Conservation (phyloP, 768 basidiomycete genomes). For the Pisolithus tinctorius region DNA sequence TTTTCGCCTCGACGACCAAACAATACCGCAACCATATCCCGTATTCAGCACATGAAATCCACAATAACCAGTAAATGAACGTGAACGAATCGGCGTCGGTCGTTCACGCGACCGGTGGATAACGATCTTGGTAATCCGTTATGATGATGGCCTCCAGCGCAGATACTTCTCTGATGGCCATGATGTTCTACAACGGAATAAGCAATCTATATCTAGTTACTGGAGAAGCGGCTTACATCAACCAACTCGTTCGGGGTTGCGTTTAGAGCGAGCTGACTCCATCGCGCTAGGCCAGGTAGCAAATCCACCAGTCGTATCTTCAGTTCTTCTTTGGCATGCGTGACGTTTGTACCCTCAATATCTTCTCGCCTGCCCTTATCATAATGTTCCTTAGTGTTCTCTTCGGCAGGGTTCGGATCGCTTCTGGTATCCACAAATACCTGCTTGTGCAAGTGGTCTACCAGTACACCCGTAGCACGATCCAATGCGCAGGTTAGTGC, state of each 20-base stretch:
- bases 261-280: conserved; percentile 65
- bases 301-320: conserved; percentile 70
- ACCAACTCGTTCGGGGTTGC: conserved; percentile 74
- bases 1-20: too few species aligned
- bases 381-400: conserved; percentile 7
- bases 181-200: conserved; percentile 41
- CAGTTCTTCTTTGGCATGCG: conserved; percentile 28
- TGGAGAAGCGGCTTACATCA: conserved; percentile 50
- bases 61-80: too few species aligned
- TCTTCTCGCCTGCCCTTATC: conserved; percentile 8
- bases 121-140: conserved; percentile 54
- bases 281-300: conserved; percentile 72
- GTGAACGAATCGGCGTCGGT: too few species aligned
- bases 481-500: conserved; percentile 74
- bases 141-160: conserved; percentile 71
- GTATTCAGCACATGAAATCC: too few species aligned
- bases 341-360: conserved; percentile 8
- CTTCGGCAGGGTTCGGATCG: conserved; percentile 6
- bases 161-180: conserved; percentile 55
- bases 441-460: conserved; percentile 55
- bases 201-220: not conserved
- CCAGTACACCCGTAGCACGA: conserved; percentile 55
- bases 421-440: conserved; percentile 42
- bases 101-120: conserved; percentile 14
- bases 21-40: too few species aligned